Evolutionary conservation across 139 green algal genomes (phyloP).

Genomic region (Chlamydomonas incerta): DNA sequence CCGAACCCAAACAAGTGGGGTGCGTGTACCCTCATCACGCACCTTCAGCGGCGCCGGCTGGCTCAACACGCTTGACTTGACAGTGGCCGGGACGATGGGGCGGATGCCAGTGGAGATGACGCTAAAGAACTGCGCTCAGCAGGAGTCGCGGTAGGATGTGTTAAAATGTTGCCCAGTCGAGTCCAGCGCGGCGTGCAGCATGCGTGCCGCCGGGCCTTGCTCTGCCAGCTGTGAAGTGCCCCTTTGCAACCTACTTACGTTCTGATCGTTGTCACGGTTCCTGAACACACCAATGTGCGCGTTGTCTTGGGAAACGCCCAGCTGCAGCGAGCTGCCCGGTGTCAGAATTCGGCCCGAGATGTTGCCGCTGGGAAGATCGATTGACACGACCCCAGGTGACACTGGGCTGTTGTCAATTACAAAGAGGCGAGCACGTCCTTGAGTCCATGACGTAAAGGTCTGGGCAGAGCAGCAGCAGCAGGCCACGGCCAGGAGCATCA

Average conservation of each 20-base stretch:
- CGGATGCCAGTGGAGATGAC: conserved; percentile 16
- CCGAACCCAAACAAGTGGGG: no score
- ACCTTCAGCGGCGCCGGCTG: not conserved
- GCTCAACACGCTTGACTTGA: not conserved
- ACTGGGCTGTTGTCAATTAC: not conserved
- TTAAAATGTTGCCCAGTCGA: no score
- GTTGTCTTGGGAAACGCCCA: not conserved
- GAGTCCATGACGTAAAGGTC: not conserved
- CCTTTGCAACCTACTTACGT: no score
- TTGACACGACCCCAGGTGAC: not conserved
- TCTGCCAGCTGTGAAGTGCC: no score
- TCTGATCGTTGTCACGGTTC: conserved; percentile 8
- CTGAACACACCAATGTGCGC: conserved; percentile 11
- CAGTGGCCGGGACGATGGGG: not conserved
- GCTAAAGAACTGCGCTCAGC: conserved; percentile 20
- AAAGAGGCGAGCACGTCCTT: conserved; percentile 1
- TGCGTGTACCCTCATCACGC: no score
- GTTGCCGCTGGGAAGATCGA: not conserved
- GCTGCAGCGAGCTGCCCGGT: not conserved
- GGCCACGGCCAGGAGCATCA: no score
- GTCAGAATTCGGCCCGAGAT: not conserved
- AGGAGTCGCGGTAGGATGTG: no score
- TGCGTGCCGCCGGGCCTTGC: no score
- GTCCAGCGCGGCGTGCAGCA: no score
- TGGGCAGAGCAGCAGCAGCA: not conserved